These are phyloP conservation scores for Ganoderma sinense DNA, from an alignment of 1,284 basidiomycete genomes.

Conservation along the genomic window DNA sequence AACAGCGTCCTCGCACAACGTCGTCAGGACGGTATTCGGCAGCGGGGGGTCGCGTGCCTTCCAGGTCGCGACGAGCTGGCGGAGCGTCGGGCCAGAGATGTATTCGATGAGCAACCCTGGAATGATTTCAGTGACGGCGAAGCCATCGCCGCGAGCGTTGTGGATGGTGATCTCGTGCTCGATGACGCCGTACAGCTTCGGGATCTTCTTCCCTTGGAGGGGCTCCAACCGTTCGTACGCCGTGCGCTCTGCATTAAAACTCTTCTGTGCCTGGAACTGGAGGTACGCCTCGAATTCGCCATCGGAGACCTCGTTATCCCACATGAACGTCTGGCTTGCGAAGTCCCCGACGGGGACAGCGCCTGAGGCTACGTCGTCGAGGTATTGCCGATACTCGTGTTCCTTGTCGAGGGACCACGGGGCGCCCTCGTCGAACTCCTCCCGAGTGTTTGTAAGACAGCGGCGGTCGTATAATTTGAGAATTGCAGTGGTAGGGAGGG, in stretches of 20 bases:
- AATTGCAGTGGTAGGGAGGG: not conserved
- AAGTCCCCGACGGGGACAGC: not conserved
- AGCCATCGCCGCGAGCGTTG: conserved; percentile 3
- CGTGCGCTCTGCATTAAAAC: conserved; percentile 7
- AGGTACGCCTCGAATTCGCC: conserved; percentile 12
- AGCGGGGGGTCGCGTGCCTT: conserved; percentile 13
- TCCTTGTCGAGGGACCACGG: conserved; percentile 10
- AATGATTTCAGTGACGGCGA: conserved; percentile 3
- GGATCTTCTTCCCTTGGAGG: conserved; percentile 18
- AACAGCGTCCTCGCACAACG: conserved; percentile 17
- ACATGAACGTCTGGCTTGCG: not conserved
- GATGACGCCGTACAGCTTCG: conserved; percentile 14
- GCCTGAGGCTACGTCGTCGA: not conserved
- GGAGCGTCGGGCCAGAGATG: conserved; percentile 7
- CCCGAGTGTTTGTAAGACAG: not conserved
- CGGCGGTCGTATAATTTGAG: conserved; percentile 6
- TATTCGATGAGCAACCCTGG: conserved; percentile 18
- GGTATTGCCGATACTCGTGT: conserved; percentile 5
- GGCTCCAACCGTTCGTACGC: conserved; percentile 11
- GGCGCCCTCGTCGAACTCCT: conserved; percentile 1
- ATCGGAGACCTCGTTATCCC: conserved; percentile 10
- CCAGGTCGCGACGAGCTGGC: conserved; percentile 15
- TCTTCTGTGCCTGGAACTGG: not conserved
- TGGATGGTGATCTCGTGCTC: conserved; percentile 9
- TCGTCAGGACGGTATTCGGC: conserved; percentile 2